A percentile compares a stretch with the other conserved stretches of the same genome.
These are phyloP conservation scores for Beauveria sp. DNA, from an alignment of 2,329 filamentous ascomycete species.

Conservation along the genomic window DNA sequence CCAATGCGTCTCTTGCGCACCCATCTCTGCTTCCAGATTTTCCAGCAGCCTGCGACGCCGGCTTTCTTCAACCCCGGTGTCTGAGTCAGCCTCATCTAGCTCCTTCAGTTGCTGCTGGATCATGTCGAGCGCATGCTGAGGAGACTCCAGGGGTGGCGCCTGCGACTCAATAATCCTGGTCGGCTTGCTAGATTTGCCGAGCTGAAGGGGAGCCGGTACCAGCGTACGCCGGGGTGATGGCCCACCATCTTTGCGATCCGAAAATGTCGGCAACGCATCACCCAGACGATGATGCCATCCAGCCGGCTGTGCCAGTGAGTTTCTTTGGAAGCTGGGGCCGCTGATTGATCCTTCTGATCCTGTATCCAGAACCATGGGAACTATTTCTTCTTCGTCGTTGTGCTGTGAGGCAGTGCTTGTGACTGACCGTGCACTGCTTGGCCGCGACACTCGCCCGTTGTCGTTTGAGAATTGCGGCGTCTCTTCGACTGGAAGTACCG, in stretches of 20 bases:
- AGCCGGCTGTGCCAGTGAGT: slow-evolving; percentile 9
- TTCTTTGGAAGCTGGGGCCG: background rate
- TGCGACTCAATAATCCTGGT: slow-evolving; percentile 39
- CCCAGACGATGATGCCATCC: slow-evolving; percentile 51
- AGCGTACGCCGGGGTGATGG: slow-evolving; percentile 41
- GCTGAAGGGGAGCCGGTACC: slow-evolving; percentile 47
- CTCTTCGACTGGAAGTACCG: slow-evolving; percentile 36
- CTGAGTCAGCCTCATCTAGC: slow-evolving; percentile 34
- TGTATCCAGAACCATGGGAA: slow-evolving; percentile 38
- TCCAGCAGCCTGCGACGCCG: slow-evolving; percentile 44
- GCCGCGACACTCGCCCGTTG: background rate
- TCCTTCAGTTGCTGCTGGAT: slow-evolving; percentile 46
- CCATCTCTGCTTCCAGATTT: slow-evolving; percentile 56
- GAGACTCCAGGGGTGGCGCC: slow-evolving; percentile 46
- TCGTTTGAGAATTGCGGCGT: background rate
- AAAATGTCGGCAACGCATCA: slow-evolving; percentile 52
- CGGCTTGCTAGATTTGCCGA: slow-evolving; percentile 35
- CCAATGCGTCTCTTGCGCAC: slow-evolving; percentile 52
- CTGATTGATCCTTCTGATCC: slow-evolving; percentile 13
- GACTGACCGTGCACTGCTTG: slow-evolving; percentile 1
- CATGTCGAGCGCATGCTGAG: slow-evolving; percentile 37
- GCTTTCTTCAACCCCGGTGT: slow-evolving; percentile 29
- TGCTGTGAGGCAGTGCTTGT: background rate
- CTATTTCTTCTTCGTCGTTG: slow-evolving; percentile 21
- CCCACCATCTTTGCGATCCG: slow-evolving; percentile 38